Percentiles rank a stretch among this genome's conserved stretches.
phyloP scores from a whole-genome alignment of 129 eudicot species.

The Helichrysum umbraculigerum region DNA sequence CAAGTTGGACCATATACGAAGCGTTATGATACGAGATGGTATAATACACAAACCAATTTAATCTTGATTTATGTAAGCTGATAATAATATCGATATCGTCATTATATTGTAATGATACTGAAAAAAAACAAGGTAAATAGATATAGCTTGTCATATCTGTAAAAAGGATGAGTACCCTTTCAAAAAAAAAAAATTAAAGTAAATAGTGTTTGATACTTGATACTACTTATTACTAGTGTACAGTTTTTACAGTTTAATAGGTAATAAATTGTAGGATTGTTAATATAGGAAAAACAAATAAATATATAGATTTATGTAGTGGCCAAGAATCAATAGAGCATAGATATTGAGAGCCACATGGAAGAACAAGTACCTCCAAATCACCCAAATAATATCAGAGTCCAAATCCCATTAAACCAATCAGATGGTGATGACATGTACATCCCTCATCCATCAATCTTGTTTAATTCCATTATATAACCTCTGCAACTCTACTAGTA shows the following conservation, averaged over 20 bases:
- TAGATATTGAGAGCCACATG: constrained; percentile 20
- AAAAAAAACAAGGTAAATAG: neutral
- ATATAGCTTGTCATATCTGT: neutral
- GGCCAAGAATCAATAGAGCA: neutral
- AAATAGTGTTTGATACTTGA: neutral
- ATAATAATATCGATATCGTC: neutral
- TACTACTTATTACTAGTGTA: neutral
- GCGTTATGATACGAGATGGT: neutral
- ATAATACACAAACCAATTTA: neutral
- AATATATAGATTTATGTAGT: neutral
- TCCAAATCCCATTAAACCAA: constrained; percentile 29
- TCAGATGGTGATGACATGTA: constrained; percentile 28
- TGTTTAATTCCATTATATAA: constrained; percentile 2
- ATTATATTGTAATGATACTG: neutral
- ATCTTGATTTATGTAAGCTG: neutral
- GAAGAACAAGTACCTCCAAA: constrained; percentile 15
- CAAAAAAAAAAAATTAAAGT: no score
- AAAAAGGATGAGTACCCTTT: no score
- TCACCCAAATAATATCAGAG: constrained; percentile 11
- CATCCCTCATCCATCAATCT: constrained; percentile 37
- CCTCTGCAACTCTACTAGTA: constrained; percentile 19
- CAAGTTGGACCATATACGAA: no score
- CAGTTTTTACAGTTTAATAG: neutral
- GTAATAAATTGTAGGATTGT: no score
- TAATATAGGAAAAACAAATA: no score